phyloP scores from a whole-genome alignment of 2,329 filamentous ascomycete genomes.

The Pseudovirgaria hyperparasitica region DNA sequence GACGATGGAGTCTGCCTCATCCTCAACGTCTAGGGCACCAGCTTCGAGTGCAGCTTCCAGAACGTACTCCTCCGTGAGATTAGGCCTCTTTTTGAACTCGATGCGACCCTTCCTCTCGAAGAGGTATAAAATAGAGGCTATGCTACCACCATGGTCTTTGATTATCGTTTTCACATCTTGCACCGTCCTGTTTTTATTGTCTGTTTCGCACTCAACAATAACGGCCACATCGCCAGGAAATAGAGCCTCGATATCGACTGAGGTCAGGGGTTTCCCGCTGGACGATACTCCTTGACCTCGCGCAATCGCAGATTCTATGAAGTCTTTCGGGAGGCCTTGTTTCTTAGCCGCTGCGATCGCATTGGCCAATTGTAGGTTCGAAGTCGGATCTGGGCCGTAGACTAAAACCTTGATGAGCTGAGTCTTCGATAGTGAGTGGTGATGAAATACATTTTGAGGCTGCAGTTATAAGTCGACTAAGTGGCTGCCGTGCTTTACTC shows the following conservation, averaged over 20 bases:
- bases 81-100: constrained; percentile 50
- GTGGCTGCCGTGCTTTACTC: constrained; percentile 52
- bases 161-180: constrained; percentile 60
- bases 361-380: constrained; percentile 64
- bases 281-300: constrained; percentile 75
- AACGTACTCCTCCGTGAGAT: constrained; percentile 51
- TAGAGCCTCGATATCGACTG: constrained; percentile 66
- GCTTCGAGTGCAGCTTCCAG: constrained; percentile 75
- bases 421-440: background rate
- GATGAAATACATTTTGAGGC: constrained; percentile 53
- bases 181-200: constrained; percentile 61
- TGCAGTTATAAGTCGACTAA: constrained; percentile 61
- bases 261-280: constrained; percentile 64
- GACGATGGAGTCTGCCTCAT: constrained; percentile 56
- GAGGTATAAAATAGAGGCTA: constrained; percentile 67
- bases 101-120: constrained; percentile 73
- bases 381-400: constrained; percentile 58
- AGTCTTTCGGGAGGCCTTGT: constrained; percentile 68
- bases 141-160: constrained; percentile 56
- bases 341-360: constrained; percentile 70
- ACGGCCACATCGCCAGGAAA: constrained; percentile 61
- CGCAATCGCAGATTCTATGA: constrained; percentile 76
- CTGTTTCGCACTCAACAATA: constrained; percentile 76
- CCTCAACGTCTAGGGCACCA: constrained; percentile 60
- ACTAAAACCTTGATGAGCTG: constrained; percentile 33